phyloP scores from a whole-genome alignment of 768 basidiomycete genomes.

The Mycena amicta region DNA sequence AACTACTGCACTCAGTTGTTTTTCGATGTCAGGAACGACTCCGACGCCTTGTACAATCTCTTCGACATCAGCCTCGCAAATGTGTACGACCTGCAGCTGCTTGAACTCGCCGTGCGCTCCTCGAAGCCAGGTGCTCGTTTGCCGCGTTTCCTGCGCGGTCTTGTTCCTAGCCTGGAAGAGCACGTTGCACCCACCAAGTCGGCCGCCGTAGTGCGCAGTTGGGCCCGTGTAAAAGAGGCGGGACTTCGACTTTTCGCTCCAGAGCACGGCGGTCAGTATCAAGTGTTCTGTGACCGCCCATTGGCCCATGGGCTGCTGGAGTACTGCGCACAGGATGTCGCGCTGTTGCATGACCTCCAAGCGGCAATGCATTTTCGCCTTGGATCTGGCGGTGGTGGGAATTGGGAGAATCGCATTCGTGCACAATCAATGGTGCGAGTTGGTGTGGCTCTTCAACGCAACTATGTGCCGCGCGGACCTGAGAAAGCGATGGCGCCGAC shows the following conservation, averaged over 20 bases:
- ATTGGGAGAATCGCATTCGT: conserved; percentile 10
- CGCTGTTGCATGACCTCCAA: conserved; percentile 30
- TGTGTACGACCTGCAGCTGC: conserved; percentile 35
- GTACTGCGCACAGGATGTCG: conserved; percentile 36
- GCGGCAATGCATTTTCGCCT: conserved; percentile 1
- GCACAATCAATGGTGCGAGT: conserved; percentile 14
- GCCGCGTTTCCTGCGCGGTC: conserved; percentile 28
- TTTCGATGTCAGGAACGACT: conserved; percentile 38
- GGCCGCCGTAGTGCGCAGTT: conserved; percentile 16
- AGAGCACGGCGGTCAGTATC: conserved; percentile 28
- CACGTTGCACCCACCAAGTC: conserved; percentile 28
- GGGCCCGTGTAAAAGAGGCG: conserved; percentile 32
- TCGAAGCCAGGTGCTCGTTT: conserved; percentile 15
- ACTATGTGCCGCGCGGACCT: conserved; percentile 7
- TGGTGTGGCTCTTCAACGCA: neutral
- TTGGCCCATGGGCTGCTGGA: conserved; percentile 25
- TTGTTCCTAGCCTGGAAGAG: conserved; percentile 25
- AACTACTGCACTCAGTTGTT: conserved; percentile 27
- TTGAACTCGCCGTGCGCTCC: conserved; percentile 33
- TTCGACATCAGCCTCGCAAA: conserved; percentile 31
- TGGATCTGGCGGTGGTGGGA: neutral
- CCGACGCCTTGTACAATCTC: conserved; percentile 34
- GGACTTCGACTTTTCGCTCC: conserved; percentile 35
- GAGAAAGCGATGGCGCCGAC: conserved; percentile 13
- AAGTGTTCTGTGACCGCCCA: conserved; percentile 32